phyloP scores from a whole-genome alignment of 2,329 filamentous ascomycete species.

The Elsinoe batatas region DNA sequence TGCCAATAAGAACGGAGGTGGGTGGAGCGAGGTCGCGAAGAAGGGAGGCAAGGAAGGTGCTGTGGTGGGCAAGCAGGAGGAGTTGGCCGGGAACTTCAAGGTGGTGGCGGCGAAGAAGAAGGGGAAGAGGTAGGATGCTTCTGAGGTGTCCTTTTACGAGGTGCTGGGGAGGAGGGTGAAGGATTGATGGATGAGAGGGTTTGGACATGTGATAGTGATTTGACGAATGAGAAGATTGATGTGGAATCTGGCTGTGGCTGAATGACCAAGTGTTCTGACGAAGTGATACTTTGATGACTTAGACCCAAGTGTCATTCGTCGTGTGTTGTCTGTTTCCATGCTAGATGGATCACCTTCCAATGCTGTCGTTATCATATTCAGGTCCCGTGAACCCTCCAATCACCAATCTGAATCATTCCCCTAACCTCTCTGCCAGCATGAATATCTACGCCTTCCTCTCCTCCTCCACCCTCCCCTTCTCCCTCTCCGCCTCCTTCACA shows the following conservation, averaged over 20 bases:
- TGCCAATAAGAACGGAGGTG: constrained; percentile 44
- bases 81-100: constrained; percentile 60
- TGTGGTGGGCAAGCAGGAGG: constrained; percentile 30
- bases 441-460: constrained; percentile 2
- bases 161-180: neutral
- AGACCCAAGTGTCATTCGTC: too few relatives aligned
- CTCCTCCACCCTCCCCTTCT: constrained; percentile 9
- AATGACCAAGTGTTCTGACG: too few relatives aligned
- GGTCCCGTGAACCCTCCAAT: too few relatives aligned
- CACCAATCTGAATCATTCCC: neutral
- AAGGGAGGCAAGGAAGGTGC: constrained; percentile 50
- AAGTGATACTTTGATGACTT: too few relatives aligned
- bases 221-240: too few relatives aligned
- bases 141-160: neutral
- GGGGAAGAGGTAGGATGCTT: constrained; percentile 36
- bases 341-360: too few relatives aligned
- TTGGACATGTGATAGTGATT: too few relatives aligned
- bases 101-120: constrained; percentile 91
- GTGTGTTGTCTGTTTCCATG: too few relatives aligned
- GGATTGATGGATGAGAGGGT: neutral
- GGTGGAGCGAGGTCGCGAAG: constrained; percentile 97
- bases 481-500: neutral
- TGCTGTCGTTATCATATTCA: too few relatives aligned
- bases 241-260: too few relatives aligned
- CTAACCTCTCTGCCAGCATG: neutral